A percentile compares a stretch with the other conserved stretches of the same genome.
phyloP scores from a whole-genome alignment of 1,284 basidiomycete species.

The Microbotryomycetes sp. region DNA sequence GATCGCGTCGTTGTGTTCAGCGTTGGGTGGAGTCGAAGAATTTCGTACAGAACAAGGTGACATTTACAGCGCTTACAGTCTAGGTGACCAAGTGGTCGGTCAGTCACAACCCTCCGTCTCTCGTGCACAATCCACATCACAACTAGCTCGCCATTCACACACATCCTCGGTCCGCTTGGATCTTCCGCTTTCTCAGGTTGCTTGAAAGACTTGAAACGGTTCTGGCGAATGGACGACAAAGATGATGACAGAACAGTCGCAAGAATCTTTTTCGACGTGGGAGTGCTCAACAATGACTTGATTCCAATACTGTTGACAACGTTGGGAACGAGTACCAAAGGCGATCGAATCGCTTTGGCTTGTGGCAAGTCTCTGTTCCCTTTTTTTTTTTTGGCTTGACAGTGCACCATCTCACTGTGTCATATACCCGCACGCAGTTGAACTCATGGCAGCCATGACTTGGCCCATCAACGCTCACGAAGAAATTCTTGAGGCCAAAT shows the following conservation, averaged over 20 bases:
- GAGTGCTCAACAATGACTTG: slow-evolving; percentile 75
- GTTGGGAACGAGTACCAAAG: slow-evolving; percentile 60
- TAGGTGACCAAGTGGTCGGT: slow-evolving; percentile 37
- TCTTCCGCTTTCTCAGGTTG: slow-evolving; percentile 52
- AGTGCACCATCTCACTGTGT: background rate
- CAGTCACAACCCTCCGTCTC: background rate
- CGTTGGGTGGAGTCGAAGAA: slow-evolving; percentile 37
- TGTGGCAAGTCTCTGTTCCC: slow-evolving; percentile 50
- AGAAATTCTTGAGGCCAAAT: slow-evolving; percentile 67
- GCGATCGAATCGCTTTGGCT: slow-evolving; percentile 63
- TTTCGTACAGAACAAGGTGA: slow-evolving; percentile 28
- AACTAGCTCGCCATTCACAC: background rate
- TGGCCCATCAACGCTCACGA: slow-evolving; percentile 93
- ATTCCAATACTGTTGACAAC: slow-evolving; percentile 66
- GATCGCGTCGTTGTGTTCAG: slow-evolving; percentile 33
- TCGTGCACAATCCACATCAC: background rate
- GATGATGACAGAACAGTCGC: slow-evolving; percentile 92
- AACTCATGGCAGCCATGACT: slow-evolving; percentile 87
- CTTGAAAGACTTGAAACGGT: slow-evolving; percentile 83
- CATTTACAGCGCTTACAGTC: slow-evolving; percentile 33
- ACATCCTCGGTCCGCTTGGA: background rate
- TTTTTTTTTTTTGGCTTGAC: background rate
- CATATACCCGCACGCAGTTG: slow-evolving; percentile 51
- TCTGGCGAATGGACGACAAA: slow-evolving; percentile 89
- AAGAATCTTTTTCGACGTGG: slow-evolving; percentile 75